Evolutionary conservation across 177 flowering plant species (phyloP).

Genomic region (Vitis hybrid): DNA sequence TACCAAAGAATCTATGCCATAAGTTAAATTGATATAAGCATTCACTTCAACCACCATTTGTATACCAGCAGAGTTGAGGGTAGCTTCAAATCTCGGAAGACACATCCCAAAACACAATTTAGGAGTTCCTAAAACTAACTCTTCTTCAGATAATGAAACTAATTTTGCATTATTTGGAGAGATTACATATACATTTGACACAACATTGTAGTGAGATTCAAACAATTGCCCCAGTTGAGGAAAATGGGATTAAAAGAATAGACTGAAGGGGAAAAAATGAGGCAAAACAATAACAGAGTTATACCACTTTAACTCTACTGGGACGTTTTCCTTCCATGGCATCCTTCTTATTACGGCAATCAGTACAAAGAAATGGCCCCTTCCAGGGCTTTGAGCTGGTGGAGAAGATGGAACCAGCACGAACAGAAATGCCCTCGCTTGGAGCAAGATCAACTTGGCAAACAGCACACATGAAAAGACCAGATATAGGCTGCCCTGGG

Average conservation of each 20-base stretch:
- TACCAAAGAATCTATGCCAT: no score
- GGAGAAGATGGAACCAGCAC: conserved; percentile 87
- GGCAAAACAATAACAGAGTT: not conserved
- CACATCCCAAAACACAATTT: not conserved
- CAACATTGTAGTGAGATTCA: conserved; percentile 13
- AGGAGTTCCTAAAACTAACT: not conserved
- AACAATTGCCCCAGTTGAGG: conserved; percentile 22
- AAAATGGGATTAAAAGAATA: conserved; percentile 9
- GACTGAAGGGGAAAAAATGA: conserved; percentile 1
- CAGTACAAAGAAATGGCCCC: conserved; percentile 59
- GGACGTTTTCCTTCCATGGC: conserved; percentile 97
- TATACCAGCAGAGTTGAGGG: no score
- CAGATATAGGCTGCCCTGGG: conserved; percentile 37
- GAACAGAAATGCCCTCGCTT: conserved; percentile 85
- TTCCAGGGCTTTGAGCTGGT: conserved; percentile 55
- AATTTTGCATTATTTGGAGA: conserved; percentile 8
- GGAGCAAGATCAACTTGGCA: conserved; percentile 90
- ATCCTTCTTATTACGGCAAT: conserved; percentile 75
- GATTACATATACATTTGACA: conserved; percentile 21
- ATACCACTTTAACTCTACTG: conserved; percentile 41
- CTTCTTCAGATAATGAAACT: not conserved
- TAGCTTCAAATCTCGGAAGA: not conserved
- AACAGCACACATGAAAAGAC: conserved; percentile 74
- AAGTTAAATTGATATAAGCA: no score
- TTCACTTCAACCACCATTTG: no score